Evolutionary conservation across 495 filamentous ascomycete genomes (phyloP).

Genomic region (Podospora sp.): DNA sequence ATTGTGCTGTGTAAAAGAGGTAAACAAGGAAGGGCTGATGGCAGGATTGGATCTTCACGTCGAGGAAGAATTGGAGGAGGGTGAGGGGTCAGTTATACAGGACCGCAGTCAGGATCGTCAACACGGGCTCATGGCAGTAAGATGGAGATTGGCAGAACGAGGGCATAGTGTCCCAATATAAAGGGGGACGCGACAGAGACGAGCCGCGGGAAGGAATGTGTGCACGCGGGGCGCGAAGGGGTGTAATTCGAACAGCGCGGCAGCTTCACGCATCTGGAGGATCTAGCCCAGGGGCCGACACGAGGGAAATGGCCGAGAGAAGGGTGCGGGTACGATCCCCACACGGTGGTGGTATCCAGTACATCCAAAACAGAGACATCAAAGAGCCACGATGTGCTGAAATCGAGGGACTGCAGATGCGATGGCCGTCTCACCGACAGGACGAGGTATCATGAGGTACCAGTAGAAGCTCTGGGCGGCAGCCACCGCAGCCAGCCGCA

Average conservation of each 20-base stretch:
- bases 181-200: constrained; percentile 25
- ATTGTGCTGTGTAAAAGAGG: background rate
- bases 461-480: background rate
- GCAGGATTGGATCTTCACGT: constrained; percentile 22
- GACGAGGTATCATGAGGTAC: background rate
- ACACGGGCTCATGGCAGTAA: constrained; percentile 17
- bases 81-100: constrained; percentile 30
- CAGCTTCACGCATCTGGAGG: constrained; percentile 2
- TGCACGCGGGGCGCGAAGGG: constrained; percentile 19
- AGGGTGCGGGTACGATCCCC: background rate
- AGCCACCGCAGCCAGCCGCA: background rate
- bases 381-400: constrained; percentile 1
- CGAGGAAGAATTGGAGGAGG: constrained; percentile 25
- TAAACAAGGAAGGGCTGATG: constrained; percentile 15
- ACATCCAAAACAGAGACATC: constrained; percentile 1
- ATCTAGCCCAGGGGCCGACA: constrained; percentile 19
- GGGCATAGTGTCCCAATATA: constrained; percentile 34
- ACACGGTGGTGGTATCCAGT: constrained; percentile 6
- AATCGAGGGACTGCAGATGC: constrained; percentile 3
- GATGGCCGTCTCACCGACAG: background rate
- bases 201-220: constrained; percentile 28
- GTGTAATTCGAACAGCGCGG: constrained; percentile 6
- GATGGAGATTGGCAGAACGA: constrained; percentile 26
- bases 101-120: constrained; percentile 21
- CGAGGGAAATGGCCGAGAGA: constrained; percentile 23